A percentile compares a stretch with the other conserved stretches of the same genome.
Conservation (phyloP, 2,329 filamentous ascomycete species). For the Aspergillus neotritici region DNA sequence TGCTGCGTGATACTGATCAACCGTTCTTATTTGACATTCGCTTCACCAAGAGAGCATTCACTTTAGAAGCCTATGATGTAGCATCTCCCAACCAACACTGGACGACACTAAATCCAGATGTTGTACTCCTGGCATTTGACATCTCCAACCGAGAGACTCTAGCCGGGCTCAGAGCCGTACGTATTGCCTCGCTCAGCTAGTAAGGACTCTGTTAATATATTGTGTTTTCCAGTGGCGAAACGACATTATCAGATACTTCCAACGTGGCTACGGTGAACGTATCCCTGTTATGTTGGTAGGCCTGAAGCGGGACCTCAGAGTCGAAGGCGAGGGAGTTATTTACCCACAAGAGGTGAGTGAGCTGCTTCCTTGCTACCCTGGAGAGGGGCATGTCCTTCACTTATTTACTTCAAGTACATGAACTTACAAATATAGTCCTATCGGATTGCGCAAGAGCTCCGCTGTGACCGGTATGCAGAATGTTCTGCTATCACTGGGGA, state of each 20-base stretch:
- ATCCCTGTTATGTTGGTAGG: constrained; percentile 56
- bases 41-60: constrained; percentile 51
- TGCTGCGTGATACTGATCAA: constrained; percentile 51
- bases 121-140: constrained; percentile 56
- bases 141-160: constrained; percentile 51
- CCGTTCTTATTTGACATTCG: constrained; percentile 56
- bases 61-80: constrained; percentile 53
- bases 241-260: constrained; percentile 47
- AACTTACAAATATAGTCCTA: constrained; percentile 40
- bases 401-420: neutral
- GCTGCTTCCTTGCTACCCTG: constrained; percentile 23
- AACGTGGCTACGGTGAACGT: constrained; percentile 37
- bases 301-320: constrained; percentile 53
- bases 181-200: constrained; percentile 2
- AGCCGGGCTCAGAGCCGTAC: constrained; percentile 40
- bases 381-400: constrained; percentile 6
- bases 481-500: constrained; percentile 58
- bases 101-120: constrained; percentile 48
- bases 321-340: constrained; percentile 40
- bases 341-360: constrained; percentile 38
- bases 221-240: constrained; percentile 35
- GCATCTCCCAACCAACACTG: constrained; percentile 52
- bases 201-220: neutral
- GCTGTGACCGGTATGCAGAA: constrained; percentile 58
- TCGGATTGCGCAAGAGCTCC: constrained; percentile 55